A percentile compares a stretch with the other conserved stretches of the same genome.
phyloP scores from a whole-genome alignment of 768 basidiomycete species.

The Fistulinella prunicolor region DNA sequence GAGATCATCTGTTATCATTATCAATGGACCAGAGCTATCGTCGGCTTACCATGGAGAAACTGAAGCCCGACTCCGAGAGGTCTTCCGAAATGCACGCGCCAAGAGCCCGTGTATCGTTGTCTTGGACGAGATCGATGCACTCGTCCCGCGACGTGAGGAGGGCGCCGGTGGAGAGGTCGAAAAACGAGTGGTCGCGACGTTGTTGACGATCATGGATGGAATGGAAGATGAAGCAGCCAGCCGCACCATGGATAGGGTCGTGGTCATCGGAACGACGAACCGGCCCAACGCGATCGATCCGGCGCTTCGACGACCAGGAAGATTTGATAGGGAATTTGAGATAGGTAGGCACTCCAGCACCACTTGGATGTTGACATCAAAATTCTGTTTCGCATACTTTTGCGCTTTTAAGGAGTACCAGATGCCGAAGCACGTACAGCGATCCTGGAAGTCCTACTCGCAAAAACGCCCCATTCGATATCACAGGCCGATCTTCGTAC shows the following conservation, averaged over 20 bases:
- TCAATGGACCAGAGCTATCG: constrained; percentile 94
- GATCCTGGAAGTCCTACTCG: constrained; percentile 83
- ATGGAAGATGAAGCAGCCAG: constrained; percentile 52
- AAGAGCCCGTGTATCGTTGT: constrained; percentile 92
- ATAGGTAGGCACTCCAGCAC: constrained; percentile 63
- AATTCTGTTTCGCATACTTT: background rate
- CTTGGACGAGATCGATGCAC: no score
- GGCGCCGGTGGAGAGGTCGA: constrained; percentile 92
- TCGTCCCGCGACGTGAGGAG: constrained; percentile 89
- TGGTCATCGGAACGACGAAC: constrained; percentile 96
- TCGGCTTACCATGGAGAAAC: constrained; percentile 98
- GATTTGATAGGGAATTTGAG: constrained; percentile 95
- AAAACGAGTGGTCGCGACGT: constrained; percentile 90
- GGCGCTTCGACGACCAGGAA: constrained; percentile 80
- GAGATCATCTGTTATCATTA: constrained; percentile 81
- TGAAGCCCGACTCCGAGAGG: constrained; percentile 83
- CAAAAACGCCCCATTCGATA: constrained; percentile 76
- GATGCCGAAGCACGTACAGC: constrained; percentile 79
- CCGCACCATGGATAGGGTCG: constrained; percentile 55
- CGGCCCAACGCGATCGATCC: constrained; percentile 95
- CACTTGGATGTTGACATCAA: background rate
- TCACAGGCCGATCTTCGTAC: constrained; percentile 54
- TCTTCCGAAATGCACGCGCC: constrained; percentile 80
- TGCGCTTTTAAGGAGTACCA: constrained; percentile 70
- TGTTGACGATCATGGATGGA: constrained; percentile 94